Evolutionary conservation across 106 monocot genomes (phyloP).

Genomic region (Alisma plantagoaquatica): DNA sequence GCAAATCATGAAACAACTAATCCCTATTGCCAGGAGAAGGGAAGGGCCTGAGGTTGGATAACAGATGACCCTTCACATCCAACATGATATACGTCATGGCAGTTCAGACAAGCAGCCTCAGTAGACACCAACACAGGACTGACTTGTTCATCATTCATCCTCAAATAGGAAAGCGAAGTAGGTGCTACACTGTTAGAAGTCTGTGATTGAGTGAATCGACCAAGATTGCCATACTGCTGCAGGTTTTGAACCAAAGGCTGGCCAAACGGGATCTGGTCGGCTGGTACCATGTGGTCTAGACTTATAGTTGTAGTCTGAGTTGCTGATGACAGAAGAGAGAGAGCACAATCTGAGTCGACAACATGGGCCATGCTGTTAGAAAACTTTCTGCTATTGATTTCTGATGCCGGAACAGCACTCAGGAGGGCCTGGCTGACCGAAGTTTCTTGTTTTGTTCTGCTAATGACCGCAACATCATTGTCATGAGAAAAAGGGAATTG

Average conservation of each 20-base stretch:
- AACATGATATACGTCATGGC: conserved; percentile 22
- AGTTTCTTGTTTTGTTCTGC: conserved; percentile 2
- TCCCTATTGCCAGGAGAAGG: conserved; percentile 63
- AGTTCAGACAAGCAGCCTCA: conserved; percentile 15
- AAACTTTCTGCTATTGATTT: conserved; percentile 20
- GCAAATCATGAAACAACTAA: too few species aligned
- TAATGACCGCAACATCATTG: conserved; percentile 1
- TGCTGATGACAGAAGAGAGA: conserved; percentile 96
- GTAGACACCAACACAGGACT: conserved; percentile 22
- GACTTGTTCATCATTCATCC: conserved; percentile 21
- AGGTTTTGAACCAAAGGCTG: conserved; percentile 28
- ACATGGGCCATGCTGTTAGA: conserved; percentile 21
- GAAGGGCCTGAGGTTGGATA: conserved; percentile 22
- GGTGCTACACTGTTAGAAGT: conserved; percentile 9
- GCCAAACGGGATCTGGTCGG: conserved; percentile 16
- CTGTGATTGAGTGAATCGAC: conserved; percentile 8
- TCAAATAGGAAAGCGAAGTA: conserved; percentile 15
- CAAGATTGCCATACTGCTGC: conserved; percentile 3
- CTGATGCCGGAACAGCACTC: conserved; percentile 11
- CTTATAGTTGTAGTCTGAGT: conserved; percentile 24
- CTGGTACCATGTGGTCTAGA: conserved; percentile 13
- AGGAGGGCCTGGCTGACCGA: conserved; percentile 17
- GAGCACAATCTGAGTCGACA: conserved; percentile 70
- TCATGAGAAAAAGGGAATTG: conserved; percentile 35
- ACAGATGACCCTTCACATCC: conserved; percentile 19